Base-by-base conservation (phyloP, 108 stramenopile species). In the Cyclotella atomus region DNA sequence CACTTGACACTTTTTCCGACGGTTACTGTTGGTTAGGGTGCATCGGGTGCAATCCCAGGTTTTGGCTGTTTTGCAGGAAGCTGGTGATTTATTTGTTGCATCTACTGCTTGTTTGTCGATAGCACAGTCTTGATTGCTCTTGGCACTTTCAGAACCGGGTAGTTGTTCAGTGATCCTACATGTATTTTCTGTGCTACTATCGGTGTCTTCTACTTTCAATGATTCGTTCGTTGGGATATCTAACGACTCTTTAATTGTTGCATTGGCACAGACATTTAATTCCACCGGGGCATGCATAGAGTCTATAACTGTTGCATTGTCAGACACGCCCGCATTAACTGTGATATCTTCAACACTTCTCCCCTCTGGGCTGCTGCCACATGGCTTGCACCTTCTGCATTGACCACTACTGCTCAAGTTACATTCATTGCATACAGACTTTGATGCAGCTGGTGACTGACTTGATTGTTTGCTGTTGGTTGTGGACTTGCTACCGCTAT, bases 11-110 rank as follows among this genome's bases (percentile, higher is more conserved):
- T 71, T 79, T 32, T 66, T 71, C 16, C 77, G 65, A 1, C 77
- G 70, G 20, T 46, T 65, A n/a, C 56, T 57, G 44, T 79, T 79
- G 36, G 64, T 27, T 19, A 71, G 57, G 16, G 77, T 79, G 32
- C 77, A 79, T 60, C 63, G 64, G 41, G 15, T 71, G 49, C 77
- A 79, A 30, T 57, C 49, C 76, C 76, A 77, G 9, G 49, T 52
- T 16, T 59, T 69, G 14, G 41, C 19, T 38, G 60, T 53, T 63
- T 67, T 33, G 41, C 24, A 15, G 3, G 46, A 3, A 32, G 38
- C 23, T 33, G 38, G 23, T 8, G 25, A 21, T 16, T 27, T n/a
- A 32, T 12, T 32, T 6, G 21, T 47, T 17, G 35, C 15, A 19
- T 59, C 52, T 2, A 49, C 19, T 16, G 34, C 16, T 49, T 63